phyloP scores from a whole-genome alignment of 1,139 yeast species.

The Arxiozyma heterogenica region DNA sequence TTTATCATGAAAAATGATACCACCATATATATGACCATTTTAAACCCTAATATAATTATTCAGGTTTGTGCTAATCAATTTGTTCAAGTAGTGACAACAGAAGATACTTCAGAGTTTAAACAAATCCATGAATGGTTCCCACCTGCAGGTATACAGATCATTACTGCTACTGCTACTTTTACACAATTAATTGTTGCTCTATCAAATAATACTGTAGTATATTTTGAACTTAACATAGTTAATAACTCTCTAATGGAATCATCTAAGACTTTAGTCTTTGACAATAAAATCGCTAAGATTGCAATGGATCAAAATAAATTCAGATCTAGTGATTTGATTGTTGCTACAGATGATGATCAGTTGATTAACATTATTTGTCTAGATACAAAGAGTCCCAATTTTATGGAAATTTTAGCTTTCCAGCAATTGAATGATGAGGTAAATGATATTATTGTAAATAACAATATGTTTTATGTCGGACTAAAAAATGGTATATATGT shows the following conservation, averaged over 20 bases:
- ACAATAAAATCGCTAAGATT: constrained; percentile 32
- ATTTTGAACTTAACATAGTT: constrained; percentile 62
- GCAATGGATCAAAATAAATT: constrained; percentile 10
- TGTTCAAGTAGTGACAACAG: constrained; percentile 40
- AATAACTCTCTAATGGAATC: constrained; percentile 27
- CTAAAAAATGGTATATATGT: constrained; percentile 75
- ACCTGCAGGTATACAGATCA: constrained; percentile 65
- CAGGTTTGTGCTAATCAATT: constrained; percentile 74
- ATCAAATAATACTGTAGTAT: constrained; percentile 66
- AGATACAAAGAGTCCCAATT: constrained; percentile 39
- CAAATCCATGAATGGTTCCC: constrained; percentile 63
- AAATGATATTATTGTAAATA: constrained; percentile 36
- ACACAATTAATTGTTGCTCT: constrained; percentile 64
- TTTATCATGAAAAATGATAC: constrained; percentile 43
- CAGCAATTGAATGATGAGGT: constrained; percentile 63
- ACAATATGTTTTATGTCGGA: constrained; percentile 55
- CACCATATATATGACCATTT: constrained; percentile 62
- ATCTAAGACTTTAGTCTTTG: constrained; percentile 4
- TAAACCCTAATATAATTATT: constrained; percentile 54
- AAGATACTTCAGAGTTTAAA: constrained; percentile 4
- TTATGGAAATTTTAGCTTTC: constrained; percentile 53
- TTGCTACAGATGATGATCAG: constrained; percentile 58
- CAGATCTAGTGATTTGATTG: constrained; percentile 51
- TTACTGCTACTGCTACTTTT: constrained; percentile 51
- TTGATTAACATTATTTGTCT: constrained; percentile 65